Base-by-base conservation (phyloP, 805 yeast species). In the Yamadazyma ubonensis region DNA sequence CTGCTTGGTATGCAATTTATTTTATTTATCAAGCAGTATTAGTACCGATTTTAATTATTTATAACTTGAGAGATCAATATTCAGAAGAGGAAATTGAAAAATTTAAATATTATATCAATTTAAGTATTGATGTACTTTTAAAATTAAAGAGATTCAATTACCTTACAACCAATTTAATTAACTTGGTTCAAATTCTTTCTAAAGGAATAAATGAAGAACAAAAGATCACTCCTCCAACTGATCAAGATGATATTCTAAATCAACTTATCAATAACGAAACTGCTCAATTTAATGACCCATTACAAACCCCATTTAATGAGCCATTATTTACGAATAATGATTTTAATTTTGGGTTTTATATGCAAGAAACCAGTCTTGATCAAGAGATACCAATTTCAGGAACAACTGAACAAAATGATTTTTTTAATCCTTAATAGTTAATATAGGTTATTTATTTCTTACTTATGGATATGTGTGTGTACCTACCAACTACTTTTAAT, bases 1-100 rank as follows among this genome's bases (percentile, higher is more conserved):
- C 77, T 10, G 71, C 76, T 19, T 81, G 86, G 86, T 76, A 79
- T 57, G 76, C 83, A 4, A 75, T 79, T 0, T 81, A 77, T 51
- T 81, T 77, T 54, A 47, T 79, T 10, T 79, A 80, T 58, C 85
- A 81, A 54, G 84, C 86, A 1, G 72, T 76, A 4, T 58, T 81
- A 41, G 75, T 81, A 35, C 79, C 82, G 6, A 68, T 79, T 23
- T 22, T 37, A 6, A 21, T 36, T 14, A 27, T 39, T 17, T 39
- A 33, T 17, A 39, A 27, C 26, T 29, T 33, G 14, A 33, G 33
- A 20, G 30, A 18, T 20, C 35, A 27, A n/a, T 32, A 33, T 14
- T 16, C 31, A 1, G 27, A 19, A 7, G 36, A 28, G 10, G 34
- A 42, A 16, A 22, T 22, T 5, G 26, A 22, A 3, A 37, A 33